A percentile compares a stretch with the other conserved stretches of the same genome.
These are phyloP conservation scores for Apiotrichum siamense DNA, from an alignment of 1,284 basidiomycete species.

Conservation along the genomic window DNA sequence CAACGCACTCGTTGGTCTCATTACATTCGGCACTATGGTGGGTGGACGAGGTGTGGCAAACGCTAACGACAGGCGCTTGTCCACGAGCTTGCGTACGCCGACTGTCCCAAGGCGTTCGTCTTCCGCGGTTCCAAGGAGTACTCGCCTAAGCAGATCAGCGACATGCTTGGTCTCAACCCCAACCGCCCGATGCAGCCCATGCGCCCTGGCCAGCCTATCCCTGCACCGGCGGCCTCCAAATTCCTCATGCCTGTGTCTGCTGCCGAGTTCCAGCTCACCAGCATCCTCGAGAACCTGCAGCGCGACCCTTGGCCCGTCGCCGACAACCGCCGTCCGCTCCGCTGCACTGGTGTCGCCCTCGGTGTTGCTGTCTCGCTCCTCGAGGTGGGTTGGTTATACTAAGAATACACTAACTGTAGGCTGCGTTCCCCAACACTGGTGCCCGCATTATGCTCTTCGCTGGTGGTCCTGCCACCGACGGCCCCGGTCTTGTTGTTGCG, in stretches of 20 bases:
- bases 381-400: constrained; percentile 73
- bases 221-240: constrained; percentile 70
- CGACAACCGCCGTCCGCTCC: constrained; percentile 87
- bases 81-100: constrained; percentile 93
- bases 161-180: constrained; percentile 87
- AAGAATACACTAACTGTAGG: constrained; percentile 79
- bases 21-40: constrained; percentile 97
- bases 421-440: constrained; percentile 70
- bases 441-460: constrained; percentile 94
- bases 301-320: constrained; percentile 98
- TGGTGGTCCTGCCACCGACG: constrained; percentile 94
- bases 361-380: constrained; percentile 92
- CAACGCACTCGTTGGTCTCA: constrained; percentile 87
- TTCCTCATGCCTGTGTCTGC: constrained; percentile 92
- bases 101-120: constrained; percentile 97
- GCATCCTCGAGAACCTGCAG: constrained; percentile 80
- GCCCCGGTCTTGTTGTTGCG: constrained; percentile 92
- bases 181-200: constrained; percentile 42
- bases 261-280: constrained; percentile 94
- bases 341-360: constrained; percentile 92
- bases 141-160: constrained; percentile 91
- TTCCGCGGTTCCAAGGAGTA: constrained; percentile 99
- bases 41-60: constrained; percentile 11
- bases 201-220: constrained; percentile 77
- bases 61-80: constrained; percentile 71